Evolutionary conservation across 2,329 filamentous ascomycete genomes (phyloP), one percentile per base, ranked within the genome.

Genomic region (Cytospora piceicola): DNA sequence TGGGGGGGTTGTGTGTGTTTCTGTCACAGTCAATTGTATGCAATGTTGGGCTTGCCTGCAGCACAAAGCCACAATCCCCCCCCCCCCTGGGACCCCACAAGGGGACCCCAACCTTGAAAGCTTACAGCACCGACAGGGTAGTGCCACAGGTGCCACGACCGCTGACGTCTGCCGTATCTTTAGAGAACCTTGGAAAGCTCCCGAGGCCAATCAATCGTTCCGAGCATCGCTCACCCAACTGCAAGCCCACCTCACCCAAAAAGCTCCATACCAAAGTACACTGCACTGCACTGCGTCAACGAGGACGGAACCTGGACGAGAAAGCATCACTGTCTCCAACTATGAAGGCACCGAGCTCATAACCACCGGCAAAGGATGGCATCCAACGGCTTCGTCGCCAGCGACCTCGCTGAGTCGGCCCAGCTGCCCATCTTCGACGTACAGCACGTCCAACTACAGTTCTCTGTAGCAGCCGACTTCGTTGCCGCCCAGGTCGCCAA

Each of bases 401-500:
- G 82, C 77, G 77, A 78, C 74, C 84, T 86, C 73, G 85, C 77
- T 71, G 85, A 83, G 76, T 80, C 57, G 68, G 70, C n/a, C n/a
- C 77, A 88, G 64, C 82, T 94, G 66, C 94, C 94, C 71, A 96
- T 99, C 79, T 99, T 99, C 82, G 92, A 95, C 75, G 89, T 98
- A 75, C 92, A 97, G 79, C 89, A 87, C 69, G 95, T 98, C 49
- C 90, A 96, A 81, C 88, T 98, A 69, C 92, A 95, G 77, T 99
- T 99, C 83, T 90, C 92, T 67, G 90, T 98, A 73, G 92, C 94
- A 2, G 93, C 94, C 70, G 92, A 97, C 78, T 98, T 99, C 75
- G 95, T 97, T 57, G 94, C 95, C 22, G 94, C 94, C 51, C 94
- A 97, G 78, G 94, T 98, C 64, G 94, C 94, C 70, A 98, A 99